A percentile compares a stretch with the other conserved stretches of the same genome.
These are phyloP conservation scores for Singerocomus inundabilis DNA, from an alignment of 1,284 basidiomycete species.

Conservation along the genomic window DNA sequence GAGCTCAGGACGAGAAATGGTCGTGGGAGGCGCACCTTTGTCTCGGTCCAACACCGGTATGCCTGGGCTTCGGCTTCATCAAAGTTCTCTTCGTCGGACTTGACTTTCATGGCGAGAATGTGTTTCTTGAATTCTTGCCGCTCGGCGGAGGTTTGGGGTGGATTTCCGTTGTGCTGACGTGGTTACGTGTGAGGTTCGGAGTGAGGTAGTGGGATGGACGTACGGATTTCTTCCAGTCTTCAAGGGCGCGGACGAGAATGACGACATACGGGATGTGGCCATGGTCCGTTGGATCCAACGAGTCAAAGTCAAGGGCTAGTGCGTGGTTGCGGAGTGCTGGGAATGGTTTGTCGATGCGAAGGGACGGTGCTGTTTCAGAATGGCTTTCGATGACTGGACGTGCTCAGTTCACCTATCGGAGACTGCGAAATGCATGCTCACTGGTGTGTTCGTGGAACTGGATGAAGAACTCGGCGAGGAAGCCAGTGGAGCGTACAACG, in stretches of 20 bases:
- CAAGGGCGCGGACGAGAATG: constrained; percentile 80
- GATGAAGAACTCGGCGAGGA: constrained; percentile 84
- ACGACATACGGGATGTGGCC: constrained; percentile 85
- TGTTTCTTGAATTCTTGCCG: constrained; percentile 76
- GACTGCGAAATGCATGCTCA: constrained; percentile 38
- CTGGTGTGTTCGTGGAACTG: constrained; percentile 86
- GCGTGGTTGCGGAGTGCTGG: constrained; percentile 75
- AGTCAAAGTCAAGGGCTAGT: constrained; percentile 65
- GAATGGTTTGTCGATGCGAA: constrained; percentile 90
- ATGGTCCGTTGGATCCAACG: constrained; percentile 83
- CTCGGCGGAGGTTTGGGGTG: constrained; percentile 67
- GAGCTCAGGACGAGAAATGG: neutral
- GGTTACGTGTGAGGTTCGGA: neutral
- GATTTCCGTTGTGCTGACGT: constrained; percentile 58
- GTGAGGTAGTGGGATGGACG: constrained; percentile 24
- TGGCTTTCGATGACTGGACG: constrained; percentile 87
- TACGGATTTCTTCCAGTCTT: constrained; percentile 76
- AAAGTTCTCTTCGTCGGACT: constrained; percentile 93
- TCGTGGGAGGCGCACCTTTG: constrained; percentile 41
- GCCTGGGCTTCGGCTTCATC: constrained; percentile 88
- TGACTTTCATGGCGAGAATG: constrained; percentile 60
- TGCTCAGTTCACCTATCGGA: constrained; percentile 7
- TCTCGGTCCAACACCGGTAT: constrained; percentile 70
- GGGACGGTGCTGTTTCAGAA: constrained; percentile 78
- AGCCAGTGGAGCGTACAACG: constrained; percentile 79